phyloP scores from a whole-genome alignment of 768 basidiomycete genomes.

The Lyophyllum atratum region DNA sequence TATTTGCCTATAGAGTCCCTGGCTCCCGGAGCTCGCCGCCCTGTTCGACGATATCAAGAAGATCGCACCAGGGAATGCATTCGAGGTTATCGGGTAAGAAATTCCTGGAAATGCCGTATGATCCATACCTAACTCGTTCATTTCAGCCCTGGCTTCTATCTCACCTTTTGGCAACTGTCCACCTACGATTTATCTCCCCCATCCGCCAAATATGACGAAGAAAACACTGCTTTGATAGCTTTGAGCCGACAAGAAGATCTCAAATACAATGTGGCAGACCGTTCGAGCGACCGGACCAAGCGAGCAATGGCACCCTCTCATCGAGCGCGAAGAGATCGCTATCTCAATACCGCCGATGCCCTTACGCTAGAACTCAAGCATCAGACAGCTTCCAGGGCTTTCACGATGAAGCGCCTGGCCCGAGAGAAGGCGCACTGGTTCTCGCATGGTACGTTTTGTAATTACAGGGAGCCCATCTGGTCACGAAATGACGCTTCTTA shows the following conservation, averaged over 20 bases:
- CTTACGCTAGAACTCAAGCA: slow-evolving; percentile 75
- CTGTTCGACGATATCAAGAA: slow-evolving; percentile 78
- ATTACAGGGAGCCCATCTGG: background rate
- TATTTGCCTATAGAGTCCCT: slow-evolving; percentile 57
- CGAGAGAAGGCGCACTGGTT: slow-evolving; percentile 88
- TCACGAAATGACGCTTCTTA: slow-evolving; percentile 20
- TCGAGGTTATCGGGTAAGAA: slow-evolving; percentile 71
- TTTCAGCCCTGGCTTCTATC: slow-evolving; percentile 84
- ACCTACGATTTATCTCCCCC: slow-evolving; percentile 89
- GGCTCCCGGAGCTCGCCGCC: slow-evolving; percentile 73
- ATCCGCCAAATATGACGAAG: slow-evolving; percentile 74
- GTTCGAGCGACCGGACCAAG: slow-evolving; percentile 65
- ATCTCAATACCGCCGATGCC: slow-evolving; percentile 56
- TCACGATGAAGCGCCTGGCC: slow-evolving; percentile 74
- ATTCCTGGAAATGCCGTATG: slow-evolving; percentile 1
- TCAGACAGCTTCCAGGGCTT: slow-evolving; percentile 69
- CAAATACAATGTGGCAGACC: slow-evolving; percentile 65
- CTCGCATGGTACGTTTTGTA: slow-evolving; percentile 48
- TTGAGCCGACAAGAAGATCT: slow-evolving; percentile 71
- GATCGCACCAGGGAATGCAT: slow-evolving; percentile 66
- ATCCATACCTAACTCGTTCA: slow-evolving; percentile 9
- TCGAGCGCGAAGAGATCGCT: slow-evolving; percentile 65
- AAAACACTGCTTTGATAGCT: slow-evolving; percentile 58
- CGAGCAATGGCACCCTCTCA: slow-evolving; percentile 59
- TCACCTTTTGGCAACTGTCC: slow-evolving; percentile 96